A percentile compares a stretch with the other conserved stretches of the same genome.
These are phyloP conservation scores for Aquilaria yunnanensis DNA, from an alignment of 345 rosid species.

Conservation along the genomic window DNA sequence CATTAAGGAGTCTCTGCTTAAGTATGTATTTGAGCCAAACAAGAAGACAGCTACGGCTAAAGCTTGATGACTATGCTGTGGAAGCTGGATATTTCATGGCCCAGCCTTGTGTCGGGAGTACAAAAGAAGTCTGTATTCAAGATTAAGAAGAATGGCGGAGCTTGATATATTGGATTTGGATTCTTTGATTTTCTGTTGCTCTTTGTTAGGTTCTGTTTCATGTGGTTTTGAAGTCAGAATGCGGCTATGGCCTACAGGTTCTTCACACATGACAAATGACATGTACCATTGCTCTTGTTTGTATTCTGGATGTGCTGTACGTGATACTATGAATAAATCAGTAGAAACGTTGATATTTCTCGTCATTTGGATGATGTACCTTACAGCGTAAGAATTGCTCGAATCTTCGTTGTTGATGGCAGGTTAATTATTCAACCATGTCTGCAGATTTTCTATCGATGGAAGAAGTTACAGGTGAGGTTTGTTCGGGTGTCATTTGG, in stretches of 20 bases:
- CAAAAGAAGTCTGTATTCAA: slow-evolving; percentile 32
- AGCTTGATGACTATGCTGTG: slow-evolving; percentile 20
- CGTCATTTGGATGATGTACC: too few relatives aligned
- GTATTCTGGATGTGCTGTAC: slow-evolving; percentile 23
- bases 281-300: slow-evolving; percentile 16
- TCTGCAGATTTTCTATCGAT: too few relatives aligned
- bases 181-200: slow-evolving; percentile 14
- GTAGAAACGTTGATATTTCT: slow-evolving; percentile 10
- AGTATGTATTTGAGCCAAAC: slow-evolving; percentile 75
- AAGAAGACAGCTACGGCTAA: slow-evolving; percentile 44
- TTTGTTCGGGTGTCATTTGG: too few relatives aligned
- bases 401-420: too few relatives aligned
- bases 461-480: too few relatives aligned
- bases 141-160: slow-evolving; percentile 28
- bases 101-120: slow-evolving; percentile 19
- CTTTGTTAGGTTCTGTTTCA: slow-evolving; percentile 19
- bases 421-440: too few relatives aligned
- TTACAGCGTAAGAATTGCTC: too few relatives aligned
- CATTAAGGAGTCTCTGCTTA: slow-evolving; percentile 75
- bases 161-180: slow-evolving; percentile 20
- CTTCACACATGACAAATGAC: slow-evolving; percentile 11
- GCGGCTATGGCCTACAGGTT: slow-evolving; percentile 2
- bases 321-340: slow-evolving; percentile 28
- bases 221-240: slow-evolving; percentile 14
- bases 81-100: too few relatives aligned